Evolutionary conservation across 768 basidiomycete species (phyloP).

Genomic region (Suillus decipiens): DNA sequence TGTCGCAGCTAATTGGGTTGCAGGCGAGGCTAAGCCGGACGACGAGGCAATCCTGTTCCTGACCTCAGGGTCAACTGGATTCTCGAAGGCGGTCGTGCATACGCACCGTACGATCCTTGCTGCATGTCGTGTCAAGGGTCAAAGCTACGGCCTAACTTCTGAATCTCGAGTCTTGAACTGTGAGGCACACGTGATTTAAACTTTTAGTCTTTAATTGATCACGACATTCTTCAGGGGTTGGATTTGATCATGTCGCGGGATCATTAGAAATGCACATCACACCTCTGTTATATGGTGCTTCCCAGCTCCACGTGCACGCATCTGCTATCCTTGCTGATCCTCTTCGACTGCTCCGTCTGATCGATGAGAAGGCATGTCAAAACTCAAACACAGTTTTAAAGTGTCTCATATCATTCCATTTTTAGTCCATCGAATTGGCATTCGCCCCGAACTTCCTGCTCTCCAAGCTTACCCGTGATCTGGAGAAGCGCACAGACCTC

Average conservation of each 20-base stretch:
- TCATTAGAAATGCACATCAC: slow-evolving; percentile 44
- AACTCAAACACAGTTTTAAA: slow-evolving; percentile 22
- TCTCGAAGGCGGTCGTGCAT: slow-evolving; percentile 45
- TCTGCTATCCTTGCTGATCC: slow-evolving; percentile 28
- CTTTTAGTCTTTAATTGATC: background rate
- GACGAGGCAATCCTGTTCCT: slow-evolving; percentile 37
- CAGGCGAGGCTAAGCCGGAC: slow-evolving; percentile 24
- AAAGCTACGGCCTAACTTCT: slow-evolving; percentile 35
- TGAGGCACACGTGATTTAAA: slow-evolving; percentile 13
- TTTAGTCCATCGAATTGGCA: slow-evolving; percentile 29
- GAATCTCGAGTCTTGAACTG: slow-evolving; percentile 43
- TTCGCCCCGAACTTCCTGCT: slow-evolving; percentile 47
- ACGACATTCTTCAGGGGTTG: slow-evolving; percentile 33
- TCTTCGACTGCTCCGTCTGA: slow-evolving; percentile 29
- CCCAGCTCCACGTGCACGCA: slow-evolving; percentile 25
- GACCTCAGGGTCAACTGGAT: slow-evolving; percentile 47
- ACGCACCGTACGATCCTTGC: slow-evolving; percentile 41
- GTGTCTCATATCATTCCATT: slow-evolving; percentile 6
- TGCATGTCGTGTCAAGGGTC: slow-evolving; percentile 34
- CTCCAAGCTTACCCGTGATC: slow-evolving; percentile 38
- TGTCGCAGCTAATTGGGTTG: slow-evolving; percentile 17
- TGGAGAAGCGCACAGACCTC: slow-evolving; percentile 25
- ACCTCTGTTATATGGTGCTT: slow-evolving; percentile 34
- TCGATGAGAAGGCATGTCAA: slow-evolving; percentile 36
- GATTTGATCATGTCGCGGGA: slow-evolving; percentile 49